Base-by-base conservation (phyloP, 2,329 filamentous ascomycete species). In the Canariomyces notabilis region DNA sequence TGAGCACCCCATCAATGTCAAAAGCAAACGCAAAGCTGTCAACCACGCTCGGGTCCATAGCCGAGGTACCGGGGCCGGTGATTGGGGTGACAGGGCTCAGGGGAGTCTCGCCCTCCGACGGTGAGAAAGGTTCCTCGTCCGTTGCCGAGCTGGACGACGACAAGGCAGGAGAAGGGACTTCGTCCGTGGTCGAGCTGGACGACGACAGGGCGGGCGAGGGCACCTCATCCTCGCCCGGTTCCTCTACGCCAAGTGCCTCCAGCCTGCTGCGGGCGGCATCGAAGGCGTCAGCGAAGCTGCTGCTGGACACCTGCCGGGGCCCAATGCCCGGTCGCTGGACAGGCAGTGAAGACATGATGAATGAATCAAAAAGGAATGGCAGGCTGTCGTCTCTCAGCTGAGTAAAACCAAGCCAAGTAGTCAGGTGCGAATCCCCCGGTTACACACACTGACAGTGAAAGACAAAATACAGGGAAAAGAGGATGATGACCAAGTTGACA, bases 1-100 rank as follows among this genome's bases (percentile, higher is more conserved):
- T 81, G 19, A 95, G 79, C 8, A 95, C 89, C 44, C 89, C 89
- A 59, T 95, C 87, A 55, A 88, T 86, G 64, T 90, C 86, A 60
- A 90, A 89, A 38, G 86, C 86, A 59, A 85, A 89, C n/a, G 86
- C 85, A 62, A 87, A 90, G 21, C 73, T 70, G 59, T 80, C 77
- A 40, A 74, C 74, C 11, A 75, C 71, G 3, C 66, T 60, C 5
- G 62, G 57, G 34, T 65, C 62, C 6, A 39, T 36, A 1, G 21
- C 37, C 0, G 62, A 61, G 1, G 61, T 59, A 32, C 59, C 23
- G 4, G 67, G 58, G 2, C 65, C 64, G 2, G 65, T 64, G 29
- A 67, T 49, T 29, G 71, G 64, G 0, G 70, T 67, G 20, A 60
- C 56, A 16, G 62, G 63, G 37, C 61, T 64, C 15, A 56, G 52